Conservation (phyloP, 768 basidiomycete species). For the Macrolepiota albuminosa region DNA sequence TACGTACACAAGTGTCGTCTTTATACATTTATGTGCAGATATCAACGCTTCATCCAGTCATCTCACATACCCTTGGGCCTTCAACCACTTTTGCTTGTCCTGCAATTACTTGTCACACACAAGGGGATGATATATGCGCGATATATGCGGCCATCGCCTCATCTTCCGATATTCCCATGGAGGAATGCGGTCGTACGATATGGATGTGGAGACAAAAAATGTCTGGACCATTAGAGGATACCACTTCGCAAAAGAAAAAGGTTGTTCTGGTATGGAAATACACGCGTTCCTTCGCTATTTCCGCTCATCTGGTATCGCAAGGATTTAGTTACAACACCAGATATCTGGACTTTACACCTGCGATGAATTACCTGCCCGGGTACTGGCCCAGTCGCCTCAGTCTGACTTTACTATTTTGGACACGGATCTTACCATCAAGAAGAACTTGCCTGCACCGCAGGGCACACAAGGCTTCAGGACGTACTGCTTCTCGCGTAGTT, state of each 20-base stretch:
- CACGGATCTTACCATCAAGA: slow-evolving; percentile 20
- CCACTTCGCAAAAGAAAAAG: slow-evolving; percentile 35
- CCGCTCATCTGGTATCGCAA: slow-evolving; percentile 14
- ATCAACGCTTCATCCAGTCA: slow-evolving; percentile 57
- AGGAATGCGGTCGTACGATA: slow-evolving; percentile 44
- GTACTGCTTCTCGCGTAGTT: slow-evolving; percentile 24
- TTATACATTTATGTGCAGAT: slow-evolving; percentile 32
- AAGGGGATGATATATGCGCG: slow-evolving; percentile 34
- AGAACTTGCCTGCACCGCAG: slow-evolving; percentile 15
- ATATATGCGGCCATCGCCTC: slow-evolving; percentile 53
- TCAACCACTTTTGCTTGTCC: slow-evolving; percentile 57
- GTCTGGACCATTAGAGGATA: slow-evolving; percentile 28
- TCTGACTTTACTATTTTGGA: slow-evolving; percentile 28
- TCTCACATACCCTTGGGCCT: slow-evolving; percentile 69
- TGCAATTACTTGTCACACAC: slow-evolving; percentile 38
- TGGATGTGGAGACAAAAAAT: slow-evolving; percentile 60
- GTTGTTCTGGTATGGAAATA: slow-evolving; percentile 1
- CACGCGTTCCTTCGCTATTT: not conserved
- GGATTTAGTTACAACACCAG: slow-evolving; percentile 37
- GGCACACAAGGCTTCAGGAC: slow-evolving; percentile 11
- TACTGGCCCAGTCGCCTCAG: slow-evolving; percentile 26
- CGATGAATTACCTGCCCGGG: slow-evolving; percentile 17
- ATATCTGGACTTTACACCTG: slow-evolving; percentile 26
- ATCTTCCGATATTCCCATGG: slow-evolving; percentile 38
- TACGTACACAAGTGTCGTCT: not conserved